Evolutionary conservation across 306 rosid species (phyloP).

Genomic region (Ormosia semicastrata): DNA sequence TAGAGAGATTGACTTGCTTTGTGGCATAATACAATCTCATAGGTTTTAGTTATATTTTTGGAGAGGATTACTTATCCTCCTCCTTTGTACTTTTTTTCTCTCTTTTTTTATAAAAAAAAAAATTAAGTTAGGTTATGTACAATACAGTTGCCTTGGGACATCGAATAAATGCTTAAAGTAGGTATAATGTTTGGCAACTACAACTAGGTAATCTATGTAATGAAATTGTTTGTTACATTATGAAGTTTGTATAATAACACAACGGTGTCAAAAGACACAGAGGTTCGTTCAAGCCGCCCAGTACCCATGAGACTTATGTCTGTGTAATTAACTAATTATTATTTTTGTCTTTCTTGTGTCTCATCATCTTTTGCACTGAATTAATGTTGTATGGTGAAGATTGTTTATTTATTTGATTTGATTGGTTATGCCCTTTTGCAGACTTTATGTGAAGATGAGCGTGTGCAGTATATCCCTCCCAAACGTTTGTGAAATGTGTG

Average conservation of each 20-base stretch:
- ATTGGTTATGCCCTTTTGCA: slow-evolving; percentile 35
- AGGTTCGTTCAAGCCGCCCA: neutral
- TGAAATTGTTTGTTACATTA: neutral
- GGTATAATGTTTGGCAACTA: neutral
- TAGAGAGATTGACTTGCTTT: too few species aligned
- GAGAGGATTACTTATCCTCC: too few species aligned
- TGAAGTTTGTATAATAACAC: neutral
- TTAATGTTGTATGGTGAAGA: neutral
- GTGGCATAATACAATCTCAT: too few species aligned
- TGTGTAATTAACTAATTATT: neutral
- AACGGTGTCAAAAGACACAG: neutral
- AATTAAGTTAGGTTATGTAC: too few species aligned
- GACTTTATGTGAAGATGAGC: slow-evolving; percentile 73
- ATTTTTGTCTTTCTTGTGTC: neutral
- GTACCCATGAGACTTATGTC: neutral
- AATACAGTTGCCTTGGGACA: neutral
- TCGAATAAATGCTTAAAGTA: neutral
- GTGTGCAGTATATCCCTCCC: slow-evolving; percentile 77
- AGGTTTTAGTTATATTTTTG: too few species aligned
- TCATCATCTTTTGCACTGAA: neutral
- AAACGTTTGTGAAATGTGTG: slow-evolving; percentile 44
- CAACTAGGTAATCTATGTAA: neutral
- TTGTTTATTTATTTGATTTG: neutral
- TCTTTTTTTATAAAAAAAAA: too few species aligned
- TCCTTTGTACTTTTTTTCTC: too few species aligned